Evolutionary conservation across 2,329 filamentous ascomycete genomes (phyloP), one percentile per base, ranked within the genome.

Genomic region (Alternaria alternata): DNA sequence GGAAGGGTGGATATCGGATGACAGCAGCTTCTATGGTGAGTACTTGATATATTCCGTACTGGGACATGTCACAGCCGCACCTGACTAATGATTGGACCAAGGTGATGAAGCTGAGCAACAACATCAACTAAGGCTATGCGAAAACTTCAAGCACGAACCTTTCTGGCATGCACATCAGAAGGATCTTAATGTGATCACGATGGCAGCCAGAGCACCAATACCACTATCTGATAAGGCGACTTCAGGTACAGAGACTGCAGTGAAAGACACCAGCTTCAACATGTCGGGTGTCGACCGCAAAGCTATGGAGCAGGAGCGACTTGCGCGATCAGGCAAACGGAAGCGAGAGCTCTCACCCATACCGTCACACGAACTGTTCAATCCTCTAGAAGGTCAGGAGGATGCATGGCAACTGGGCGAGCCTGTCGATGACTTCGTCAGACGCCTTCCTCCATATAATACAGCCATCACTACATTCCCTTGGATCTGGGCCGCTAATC

Each of bases 401-500:
- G 75, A 71, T 62, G 88, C 86, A 26, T 88, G 89, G 81, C 89
- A 90, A 74, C 81, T 89, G 28, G 80, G 80, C 1, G 91, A 94
- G 72, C 85, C 85, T 0, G 79, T 91, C 1, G 77, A 86, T 7
- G 83, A 85, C 1, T 96, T 96, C 68, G 78, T 95, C 2, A 61
- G 79, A 8, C 87, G 92, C 8, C 81, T 94, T 0, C 89, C 90
- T 0, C 91, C 92, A 0, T 84, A 85, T 4, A 89, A 85, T 1
- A 76, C 81, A 3, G 74, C 79, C 4, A 78, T 75, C 1, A 70
- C 70, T 0, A 67, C 79, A 0, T 82, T 84, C 3, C 85, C 85
- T 0, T 95, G 91, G 90, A 92, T 96, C 48, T 93, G 86, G 81
- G 86, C 91, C 42, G 85, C 84, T 53, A 92, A 92, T 74, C 90